Evolutionary conservation across 139 green algal genomes (phyloP), one percentile per base, ranked within the genome.

Genomic region (Micromonas pusilla): DNA sequence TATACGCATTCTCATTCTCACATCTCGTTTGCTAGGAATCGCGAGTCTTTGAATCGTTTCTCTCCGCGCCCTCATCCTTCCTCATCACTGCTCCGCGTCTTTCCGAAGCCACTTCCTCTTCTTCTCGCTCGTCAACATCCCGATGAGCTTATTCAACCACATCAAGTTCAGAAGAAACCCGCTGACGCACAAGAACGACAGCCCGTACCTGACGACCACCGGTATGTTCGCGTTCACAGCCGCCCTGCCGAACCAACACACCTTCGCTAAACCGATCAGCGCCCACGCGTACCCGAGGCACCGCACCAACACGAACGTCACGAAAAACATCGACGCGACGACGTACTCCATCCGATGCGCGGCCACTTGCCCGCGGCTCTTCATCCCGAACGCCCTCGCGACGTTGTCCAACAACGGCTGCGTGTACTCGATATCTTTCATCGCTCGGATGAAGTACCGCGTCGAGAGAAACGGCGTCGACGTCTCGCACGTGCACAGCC

Each of bases 401-500:
- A 72, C 53, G 30, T 52, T 28, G 25, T 52, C 28, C 9, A 72
- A 28, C 25, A 37, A 33, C 31, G 66, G 66, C 19, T 57, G 32
- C 66, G 66, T 72, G 66, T 72, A 72, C 19, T 72, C 66, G 33
- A 72, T 72, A 32, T 72, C 66, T 4, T 30, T 26, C 31, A 32
- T 57, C 30, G 66, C 52, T 34, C 53, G 52, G 30, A 72, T 52
- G 30, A 72, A 72, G 25, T 26, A 72, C 25, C 66, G 31, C 66
- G 53, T 30, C 19, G 52, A 57, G 1, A 72, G 53, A 23, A 72
- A 26, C 30, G 66, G 66, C 66, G 66, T 72, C 30, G 66, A 72
- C 66, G 16, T 52, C 33, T 72, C 66, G 33, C 66, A 72, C 31
- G 33, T 72, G 30, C 30, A 53, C 66, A 72, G 53, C 3, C 33